Evolutionary conservation across 495 filamentous ascomycete species (phyloP), one percentile per base, ranked within the genome.

Genomic region (Penicillium nucicola): DNA sequence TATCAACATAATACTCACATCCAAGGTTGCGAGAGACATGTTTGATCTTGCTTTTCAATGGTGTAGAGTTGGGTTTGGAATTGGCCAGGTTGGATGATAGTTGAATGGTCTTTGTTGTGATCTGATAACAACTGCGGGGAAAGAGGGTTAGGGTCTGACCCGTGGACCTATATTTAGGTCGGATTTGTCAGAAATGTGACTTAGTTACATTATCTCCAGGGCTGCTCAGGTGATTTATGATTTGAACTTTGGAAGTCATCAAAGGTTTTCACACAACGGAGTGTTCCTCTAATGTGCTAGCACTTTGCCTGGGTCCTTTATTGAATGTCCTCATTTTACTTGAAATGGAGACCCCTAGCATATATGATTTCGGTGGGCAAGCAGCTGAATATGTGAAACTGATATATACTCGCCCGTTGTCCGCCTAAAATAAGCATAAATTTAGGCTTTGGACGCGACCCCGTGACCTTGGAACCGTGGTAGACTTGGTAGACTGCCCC

Each of bases 1-100:
- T 19, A 12, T 19, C 28, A 22, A 17, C 35, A 10, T 36, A 32
- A 35, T 14, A 28, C 55, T 41, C 56, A 76, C 72, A 53, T 76
- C 68, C 22, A 76, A 65, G 45, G 70, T 74, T 49, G 69, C 72
- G 32, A 73, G 61, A 58, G 65, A 71, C 67, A 71, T 74, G 53
- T 15, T 62, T 50, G 2, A 23, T 23, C 7, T 7, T 23, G 35
- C 5, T 6, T 39, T 11, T 5, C 3, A 9, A 1, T 1, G 3
- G 17, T 4, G 32, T 23, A 20, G 3, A 10, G 28, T n/a, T 31
- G 12, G 3, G 8, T 38, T 9, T 39, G 2, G 10, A 39, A n/a
- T 20, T n/a, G 13, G 30, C 7, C 7, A 5, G 3, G 19, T 33
- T 34, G 9, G 3, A 20, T 20, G 9, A 17, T 17, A n/a, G 20